These are phyloP conservation scores for Yamadazyma dushanensis DNA, from an alignment of 1,139 yeast genomes.

Conservation along the genomic window DNA sequence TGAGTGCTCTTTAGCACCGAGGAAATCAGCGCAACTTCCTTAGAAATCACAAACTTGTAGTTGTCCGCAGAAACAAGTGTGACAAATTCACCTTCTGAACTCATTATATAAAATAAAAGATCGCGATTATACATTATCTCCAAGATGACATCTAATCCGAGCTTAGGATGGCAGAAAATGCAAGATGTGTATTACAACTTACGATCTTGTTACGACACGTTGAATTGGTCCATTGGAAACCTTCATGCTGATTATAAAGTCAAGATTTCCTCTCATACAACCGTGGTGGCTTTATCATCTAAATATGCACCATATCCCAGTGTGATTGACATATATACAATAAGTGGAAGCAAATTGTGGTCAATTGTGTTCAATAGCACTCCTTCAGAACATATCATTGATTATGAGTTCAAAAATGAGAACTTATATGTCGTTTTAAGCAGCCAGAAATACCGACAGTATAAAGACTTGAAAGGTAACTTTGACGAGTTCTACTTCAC, in stretches of 20 bases:
- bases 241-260: constrained; percentile 29
- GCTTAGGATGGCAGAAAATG: constrained; percentile 62
- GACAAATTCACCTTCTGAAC: constrained; percentile 38
- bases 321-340: constrained; percentile 50
- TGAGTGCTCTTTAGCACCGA: constrained; percentile 76
- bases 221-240: constrained; percentile 38
- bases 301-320: constrained; percentile 33
- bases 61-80: constrained; percentile 78
- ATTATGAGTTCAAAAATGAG: constrained; percentile 60
- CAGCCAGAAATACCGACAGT: constrained; percentile 58
- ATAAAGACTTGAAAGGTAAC: constrained; percentile 68
- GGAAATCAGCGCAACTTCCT: constrained; percentile 81
- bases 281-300: constrained; percentile 39
- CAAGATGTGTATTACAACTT: constrained; percentile 61
- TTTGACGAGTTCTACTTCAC: constrained; percentile 50
- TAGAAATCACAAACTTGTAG: constrained; percentile 59
- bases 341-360: constrained; percentile 52
- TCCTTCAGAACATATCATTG: constrained; percentile 54
- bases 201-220: constrained; percentile 41
- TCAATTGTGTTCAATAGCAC: constrained; percentile 52
- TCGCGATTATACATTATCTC: too few relatives aligned
- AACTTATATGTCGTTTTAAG: constrained; percentile 61
- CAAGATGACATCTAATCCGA: constrained; percentile 44
- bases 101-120: background rate
- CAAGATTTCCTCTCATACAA: constrained; percentile 29